phyloP scores from a whole-genome alignment of 768 basidiomycete genomes.

The Lentinula guzmanii region DNA sequence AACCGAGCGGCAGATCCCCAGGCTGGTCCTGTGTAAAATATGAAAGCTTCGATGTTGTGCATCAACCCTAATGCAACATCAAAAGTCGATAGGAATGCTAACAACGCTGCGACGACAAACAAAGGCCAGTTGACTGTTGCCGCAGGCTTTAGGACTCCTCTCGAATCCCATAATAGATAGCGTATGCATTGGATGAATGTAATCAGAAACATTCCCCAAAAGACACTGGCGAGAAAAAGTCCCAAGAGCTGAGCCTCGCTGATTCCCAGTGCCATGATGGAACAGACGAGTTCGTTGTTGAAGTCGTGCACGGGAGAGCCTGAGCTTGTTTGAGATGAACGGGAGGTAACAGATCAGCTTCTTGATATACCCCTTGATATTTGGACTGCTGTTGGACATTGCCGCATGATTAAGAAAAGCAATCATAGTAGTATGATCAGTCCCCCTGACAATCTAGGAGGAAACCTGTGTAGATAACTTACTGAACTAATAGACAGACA shows the following conservation, averaged over 20 bases:
- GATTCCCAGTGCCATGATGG: neutral
- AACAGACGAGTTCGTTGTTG: neutral
- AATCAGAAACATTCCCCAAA: conserved; percentile 7
- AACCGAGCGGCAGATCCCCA: conserved; percentile 7
- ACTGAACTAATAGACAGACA: neutral
- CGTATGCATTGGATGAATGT: neutral
- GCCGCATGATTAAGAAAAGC: neutral
- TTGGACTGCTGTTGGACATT: neutral
- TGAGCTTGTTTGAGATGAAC: neutral
- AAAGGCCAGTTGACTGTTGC: conserved; percentile 10
- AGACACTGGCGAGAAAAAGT: conserved; percentile 3
- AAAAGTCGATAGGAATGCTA: conserved; percentile 9
- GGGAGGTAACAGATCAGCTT: neutral
- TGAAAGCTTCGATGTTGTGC: conserved; percentile 11
- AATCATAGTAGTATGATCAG: neutral
- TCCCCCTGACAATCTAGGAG: neutral
- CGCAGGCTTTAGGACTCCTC: neutral
- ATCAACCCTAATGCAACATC: conserved; percentile 7
- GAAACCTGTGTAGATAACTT: neutral
- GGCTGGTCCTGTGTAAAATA: conserved; percentile 9
- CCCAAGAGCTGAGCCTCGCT: conserved; percentile 5
- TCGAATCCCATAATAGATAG: neutral
- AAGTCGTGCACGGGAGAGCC: neutral
- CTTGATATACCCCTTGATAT: neutral
- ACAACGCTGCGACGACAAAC: conserved; percentile 8